A percentile compares a stretch with the other conserved stretches of the same genome.
phyloP scores from a whole-genome alignment of 805 yeast genomes.

The Brettanomyces sp. region DNA sequence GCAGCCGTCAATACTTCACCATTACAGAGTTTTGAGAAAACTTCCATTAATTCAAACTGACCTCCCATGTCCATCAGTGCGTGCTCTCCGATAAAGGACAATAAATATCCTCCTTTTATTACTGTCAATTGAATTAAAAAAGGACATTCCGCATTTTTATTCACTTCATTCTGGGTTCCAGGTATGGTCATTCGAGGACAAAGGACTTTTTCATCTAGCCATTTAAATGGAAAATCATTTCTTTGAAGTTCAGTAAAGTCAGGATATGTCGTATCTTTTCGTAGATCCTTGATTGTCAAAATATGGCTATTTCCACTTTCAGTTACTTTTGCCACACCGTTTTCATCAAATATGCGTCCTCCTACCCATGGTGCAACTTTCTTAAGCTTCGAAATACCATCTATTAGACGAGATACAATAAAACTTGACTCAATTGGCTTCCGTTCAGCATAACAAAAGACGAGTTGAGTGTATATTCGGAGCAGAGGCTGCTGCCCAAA shows the following conservation, averaged over 20 bases:
- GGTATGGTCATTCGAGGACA: conserved; percentile 1
- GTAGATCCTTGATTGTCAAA: neutral
- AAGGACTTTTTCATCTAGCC: neutral
- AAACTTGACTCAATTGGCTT: neutral
- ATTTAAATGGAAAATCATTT: neutral
- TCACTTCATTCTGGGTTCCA: neutral
- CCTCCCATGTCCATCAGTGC: neutral
- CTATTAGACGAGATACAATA: neutral
- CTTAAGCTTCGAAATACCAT: neutral
- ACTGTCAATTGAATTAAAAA: neutral
- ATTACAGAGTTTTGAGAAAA: neutral
- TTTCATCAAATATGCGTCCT: neutral
- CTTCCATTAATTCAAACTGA: neutral
- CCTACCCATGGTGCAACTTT: neutral
- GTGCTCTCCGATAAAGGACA: neutral
- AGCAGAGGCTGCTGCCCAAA: conserved; percentile 1
- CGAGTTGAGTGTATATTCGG: neutral
- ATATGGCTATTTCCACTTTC: neutral
- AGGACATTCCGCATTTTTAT: neutral
- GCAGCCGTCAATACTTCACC: neutral
- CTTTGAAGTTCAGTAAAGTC: neutral
- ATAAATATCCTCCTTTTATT: neutral
- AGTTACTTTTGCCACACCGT: neutral
- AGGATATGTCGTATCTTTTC: neutral
- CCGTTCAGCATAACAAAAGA: neutral